A percentile compares a stretch with the other conserved stretches of the same genome.
Evolutionary conservation across 176 grass and related monocot genomes (phyloP).

Genomic region (Bonia amplexicaulis): DNA sequence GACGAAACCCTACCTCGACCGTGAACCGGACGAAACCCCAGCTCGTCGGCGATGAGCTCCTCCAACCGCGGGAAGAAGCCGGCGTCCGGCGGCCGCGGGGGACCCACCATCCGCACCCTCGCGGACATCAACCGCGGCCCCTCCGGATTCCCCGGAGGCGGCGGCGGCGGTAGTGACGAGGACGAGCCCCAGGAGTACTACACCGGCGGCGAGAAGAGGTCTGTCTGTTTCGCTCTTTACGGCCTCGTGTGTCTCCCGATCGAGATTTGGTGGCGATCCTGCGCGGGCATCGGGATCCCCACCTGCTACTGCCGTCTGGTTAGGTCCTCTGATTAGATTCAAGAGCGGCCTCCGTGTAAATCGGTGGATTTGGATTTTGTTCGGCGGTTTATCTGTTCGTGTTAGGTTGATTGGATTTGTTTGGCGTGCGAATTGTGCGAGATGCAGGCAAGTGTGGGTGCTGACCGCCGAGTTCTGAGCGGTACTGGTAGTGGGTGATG

Average conservation of each 20-base stretch:
- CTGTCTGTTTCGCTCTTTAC: not conserved
- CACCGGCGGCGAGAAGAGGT: slow-evolving; percentile 98
- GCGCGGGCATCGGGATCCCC: slow-evolving; percentile 5
- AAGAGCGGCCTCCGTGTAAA: not conserved
- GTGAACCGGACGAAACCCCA: slow-evolving; percentile 32
- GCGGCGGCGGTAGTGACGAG: slow-evolving; percentile 54
- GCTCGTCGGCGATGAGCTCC: slow-evolving; percentile 38
- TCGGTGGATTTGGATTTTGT: not conserved
- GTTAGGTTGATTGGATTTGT: not conserved
- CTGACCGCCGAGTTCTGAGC: not conserved
- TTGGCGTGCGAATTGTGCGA: not conserved
- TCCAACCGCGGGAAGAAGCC: slow-evolving; percentile 49
- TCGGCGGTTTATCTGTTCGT: not conserved
- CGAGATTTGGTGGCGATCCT: slow-evolving; percentile 19
- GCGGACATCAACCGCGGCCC: slow-evolving; percentile 73
- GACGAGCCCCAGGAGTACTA: slow-evolving; percentile 96
- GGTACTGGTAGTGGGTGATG: not conserved
- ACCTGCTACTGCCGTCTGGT: not conserved
- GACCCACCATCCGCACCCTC: slow-evolving; percentile 72
- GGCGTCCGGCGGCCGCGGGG: slow-evolving; percentile 30
- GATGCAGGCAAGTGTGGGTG: not conserved
- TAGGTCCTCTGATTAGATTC: not conserved
- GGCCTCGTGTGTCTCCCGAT: not conserved
- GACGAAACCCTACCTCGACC: slow-evolving; percentile 30
- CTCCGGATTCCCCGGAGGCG: slow-evolving; percentile 35